Conservation (phyloP, 345 rosid species). For the Sisymbrium irio region DNA sequence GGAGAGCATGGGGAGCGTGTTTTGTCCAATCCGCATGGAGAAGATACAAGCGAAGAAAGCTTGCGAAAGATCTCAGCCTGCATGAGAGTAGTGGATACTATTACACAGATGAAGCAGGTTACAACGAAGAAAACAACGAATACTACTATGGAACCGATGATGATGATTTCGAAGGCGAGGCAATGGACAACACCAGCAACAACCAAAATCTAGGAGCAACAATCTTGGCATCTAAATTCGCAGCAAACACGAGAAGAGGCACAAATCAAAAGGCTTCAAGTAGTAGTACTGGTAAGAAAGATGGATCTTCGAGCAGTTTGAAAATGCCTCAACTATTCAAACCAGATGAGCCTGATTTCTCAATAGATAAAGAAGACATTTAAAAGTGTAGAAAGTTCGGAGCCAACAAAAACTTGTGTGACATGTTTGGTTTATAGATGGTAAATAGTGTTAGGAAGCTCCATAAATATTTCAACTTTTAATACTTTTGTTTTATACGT, state of each 20-base stretch:
- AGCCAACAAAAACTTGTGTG: neutral
- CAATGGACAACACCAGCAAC: constrained; percentile 26
- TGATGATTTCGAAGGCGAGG: constrained; percentile 17
- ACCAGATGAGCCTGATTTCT: constrained; percentile 80
- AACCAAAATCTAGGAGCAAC: constrained; percentile 56
- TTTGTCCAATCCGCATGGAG: constrained; percentile 84
- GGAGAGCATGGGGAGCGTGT: constrained; percentile 93
- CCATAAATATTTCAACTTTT: neutral
- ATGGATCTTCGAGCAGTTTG: constrained; percentile 49
- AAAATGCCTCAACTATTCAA: constrained; percentile 75
- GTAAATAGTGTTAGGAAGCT: constrained; percentile 26
- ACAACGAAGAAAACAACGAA: constrained; percentile 31
- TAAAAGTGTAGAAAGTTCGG: constrained; percentile 8
- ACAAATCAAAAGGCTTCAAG: constrained; percentile 39
- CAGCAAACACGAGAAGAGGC: constrained; percentile 59
- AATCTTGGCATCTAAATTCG: constrained; percentile 64
- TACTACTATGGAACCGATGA: constrained; percentile 29
- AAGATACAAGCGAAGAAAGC: constrained; percentile 55
- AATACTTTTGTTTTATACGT: neutral
- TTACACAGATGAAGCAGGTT: constrained; percentile 27
- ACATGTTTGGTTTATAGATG: constrained; percentile 13
- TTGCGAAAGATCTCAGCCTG: constrained; percentile 53
- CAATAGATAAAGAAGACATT: constrained; percentile 36
- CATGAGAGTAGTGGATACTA: constrained; percentile 42
- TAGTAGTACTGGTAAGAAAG: constrained; percentile 33